Base-by-base conservation (phyloP, 2,329 filamentous ascomycete species). In the Penicillium aurantiogriseum region DNA sequence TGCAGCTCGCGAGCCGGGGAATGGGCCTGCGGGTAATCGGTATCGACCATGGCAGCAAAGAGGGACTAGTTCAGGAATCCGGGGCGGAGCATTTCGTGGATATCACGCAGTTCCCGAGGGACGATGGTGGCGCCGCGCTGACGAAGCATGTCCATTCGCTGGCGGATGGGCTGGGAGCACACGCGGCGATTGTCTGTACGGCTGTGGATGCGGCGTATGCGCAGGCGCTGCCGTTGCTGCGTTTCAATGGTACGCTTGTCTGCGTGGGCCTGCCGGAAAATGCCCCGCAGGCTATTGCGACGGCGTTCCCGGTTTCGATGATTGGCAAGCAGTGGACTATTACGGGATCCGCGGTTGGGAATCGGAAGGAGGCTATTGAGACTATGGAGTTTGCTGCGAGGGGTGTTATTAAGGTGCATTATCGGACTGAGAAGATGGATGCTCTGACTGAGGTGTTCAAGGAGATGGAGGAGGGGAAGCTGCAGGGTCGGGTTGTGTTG, bases 61-160 rank as follows among this genome's bases (percentile, higher is more conserved):
- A 83, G 63, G 65, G 81, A 13, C 68, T 88, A 2, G 80, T 83
- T 10, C 80, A 80, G 47, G 78, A 82, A 0, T 85, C 79, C n/a
- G 87, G 87, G 9, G 86, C 86, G 0, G 86, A 89, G 68, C 80
- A 83, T 62, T 89, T 89, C 72, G 76, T 89, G 57, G 84, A 87
- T 60, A 77, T 88, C 57, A 83, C 84, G 31, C 76, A 80, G 55
- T 79, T 77, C 63, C 70, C 74, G 5, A 62, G 64, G 38, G 76
- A 80, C 54, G 77, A 80, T 45, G 78, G 81, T 44, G 80, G 79
- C 33, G 68, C 69, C 8, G 77, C 78, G 10, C 72, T 85, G 5
- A 77, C 77, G 13, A 79, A 79, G 36, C 81, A 85, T 31, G 83
- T 88, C 35, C 80, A 82, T 60, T 77, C 76, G 42, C 67, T 84